phyloP scores from a whole-genome alignment of 768 basidiomycete genomes.

The Boletus rubroflammeus region DNA sequence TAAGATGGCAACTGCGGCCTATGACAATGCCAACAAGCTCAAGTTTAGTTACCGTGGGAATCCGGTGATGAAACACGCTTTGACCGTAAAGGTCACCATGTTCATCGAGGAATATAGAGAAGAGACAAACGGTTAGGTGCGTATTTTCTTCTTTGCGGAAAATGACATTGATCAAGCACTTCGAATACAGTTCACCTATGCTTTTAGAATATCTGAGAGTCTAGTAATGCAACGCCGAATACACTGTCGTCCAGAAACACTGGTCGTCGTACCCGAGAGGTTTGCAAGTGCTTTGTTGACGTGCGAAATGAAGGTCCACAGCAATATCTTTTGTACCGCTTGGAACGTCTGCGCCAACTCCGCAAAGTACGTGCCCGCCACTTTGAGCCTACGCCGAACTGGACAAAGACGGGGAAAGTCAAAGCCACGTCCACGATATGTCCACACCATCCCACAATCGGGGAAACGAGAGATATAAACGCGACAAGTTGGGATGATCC shows the following conservation, averaged over 20 bases:
- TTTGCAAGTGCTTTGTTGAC: slow-evolving; percentile 4
- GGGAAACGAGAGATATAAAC: slow-evolving; percentile 14
- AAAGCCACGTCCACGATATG: not conserved
- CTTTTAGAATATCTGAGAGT: not conserved
- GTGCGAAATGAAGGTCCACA: not conserved
- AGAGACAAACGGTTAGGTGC: not conserved
- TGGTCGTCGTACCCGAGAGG: not conserved
- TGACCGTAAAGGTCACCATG: not conserved
- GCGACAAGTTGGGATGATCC: not conserved
- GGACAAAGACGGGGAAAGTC: not conserved
- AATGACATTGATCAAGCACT: not conserved
- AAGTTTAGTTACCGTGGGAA: not conserved
- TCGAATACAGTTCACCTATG: not conserved
- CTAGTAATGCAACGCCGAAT: not conserved
- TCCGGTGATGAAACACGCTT: not conserved
- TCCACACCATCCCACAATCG: slow-evolving; percentile 4
- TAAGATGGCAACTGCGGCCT: no score
- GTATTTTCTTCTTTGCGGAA: no score
- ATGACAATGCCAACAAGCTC: no score
- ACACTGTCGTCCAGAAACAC: not conserved
- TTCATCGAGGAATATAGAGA: not conserved
- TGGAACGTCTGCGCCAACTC: not conserved
- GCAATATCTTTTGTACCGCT: not conserved
- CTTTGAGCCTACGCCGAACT: slow-evolving; percentile 2
- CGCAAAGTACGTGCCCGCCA: not conserved